Evolutionary conservation across 495 filamentous ascomycete genomes (phyloP).

Genomic region (Lophium mytilinum): DNA sequence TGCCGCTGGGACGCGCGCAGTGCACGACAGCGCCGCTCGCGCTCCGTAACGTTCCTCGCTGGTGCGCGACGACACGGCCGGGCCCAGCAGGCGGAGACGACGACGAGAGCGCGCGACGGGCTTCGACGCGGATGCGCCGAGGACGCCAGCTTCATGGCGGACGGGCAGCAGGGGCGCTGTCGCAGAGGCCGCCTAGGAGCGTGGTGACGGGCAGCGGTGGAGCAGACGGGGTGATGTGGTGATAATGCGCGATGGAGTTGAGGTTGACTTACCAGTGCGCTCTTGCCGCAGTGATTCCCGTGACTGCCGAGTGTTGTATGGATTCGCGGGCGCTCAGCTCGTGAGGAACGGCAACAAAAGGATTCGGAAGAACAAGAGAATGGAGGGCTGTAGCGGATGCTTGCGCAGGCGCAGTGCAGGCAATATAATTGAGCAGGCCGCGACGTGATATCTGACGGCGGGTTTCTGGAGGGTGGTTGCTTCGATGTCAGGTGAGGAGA

Average conservation of each 20-base stretch:
- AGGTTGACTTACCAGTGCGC: too few species aligned
- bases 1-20: conserved; percentile 7
- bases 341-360: too few species aligned
- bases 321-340: too few species aligned
- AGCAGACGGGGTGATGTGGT: background rate
- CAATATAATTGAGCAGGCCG: too few species aligned
- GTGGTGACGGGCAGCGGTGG: too few species aligned
- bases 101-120: too few species aligned
- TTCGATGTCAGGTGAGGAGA: conserved; percentile 1
- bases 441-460: background rate
- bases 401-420: too few species aligned
- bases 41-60: conserved; percentile 9
- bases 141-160: background rate
- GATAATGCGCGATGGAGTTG: background rate
- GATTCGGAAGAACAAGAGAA: too few species aligned
- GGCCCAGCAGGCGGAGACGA: background rate
- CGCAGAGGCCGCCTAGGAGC: background rate
- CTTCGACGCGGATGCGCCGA: background rate
- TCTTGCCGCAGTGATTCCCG: too few species aligned
- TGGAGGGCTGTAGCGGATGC: too few species aligned
- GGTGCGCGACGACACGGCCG: background rate
- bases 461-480: background rate
- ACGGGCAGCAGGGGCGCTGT: background rate
- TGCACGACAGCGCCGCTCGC: conserved; percentile 15
- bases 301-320: too few species aligned